Percentiles rank a stretch among this genome's conserved stretches.
phyloP scores from a whole-genome alignment of 1,284 basidiomycete genomes.

The Mycena sp. region DNA sequence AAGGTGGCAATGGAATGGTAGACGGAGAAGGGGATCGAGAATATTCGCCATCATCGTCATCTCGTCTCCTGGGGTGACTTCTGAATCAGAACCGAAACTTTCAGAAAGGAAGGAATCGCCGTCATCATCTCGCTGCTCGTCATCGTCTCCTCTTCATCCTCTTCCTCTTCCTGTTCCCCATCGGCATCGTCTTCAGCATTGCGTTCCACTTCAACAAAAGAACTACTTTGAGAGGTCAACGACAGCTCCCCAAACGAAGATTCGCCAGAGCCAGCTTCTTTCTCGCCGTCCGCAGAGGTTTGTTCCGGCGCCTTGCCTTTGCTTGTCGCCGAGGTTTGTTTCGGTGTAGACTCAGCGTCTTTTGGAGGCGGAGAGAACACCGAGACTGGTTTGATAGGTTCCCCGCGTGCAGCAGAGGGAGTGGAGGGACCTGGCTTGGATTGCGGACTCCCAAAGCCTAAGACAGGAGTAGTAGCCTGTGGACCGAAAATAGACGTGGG shows the following conservation, averaged over 20 bases:
- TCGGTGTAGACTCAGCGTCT: slow-evolving; percentile 4
- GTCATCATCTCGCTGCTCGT: slow-evolving; percentile 43
- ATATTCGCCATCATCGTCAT: slow-evolving; percentile 41
- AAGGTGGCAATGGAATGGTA: slow-evolving; percentile 46
- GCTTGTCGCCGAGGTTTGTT: not conserved
- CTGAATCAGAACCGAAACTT: slow-evolving; percentile 33
- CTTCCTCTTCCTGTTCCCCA: slow-evolving; percentile 31
- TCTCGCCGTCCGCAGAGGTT: slow-evolving; percentile 19
- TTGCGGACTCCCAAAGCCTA: not conserved
- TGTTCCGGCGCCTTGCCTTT: slow-evolving; percentile 3
- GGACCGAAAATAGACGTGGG: slow-evolving; percentile 7
- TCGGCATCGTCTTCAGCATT: slow-evolving; percentile 15
- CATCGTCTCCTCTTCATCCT: slow-evolving; percentile 37
- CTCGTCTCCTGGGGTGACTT: slow-evolving; percentile 39
- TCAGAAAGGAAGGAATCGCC: slow-evolving; percentile 41
- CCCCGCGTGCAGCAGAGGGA: slow-evolving; percentile 9
- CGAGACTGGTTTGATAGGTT: slow-evolving; percentile 21
- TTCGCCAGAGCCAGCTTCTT: slow-evolving; percentile 30
- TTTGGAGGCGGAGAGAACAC: slow-evolving; percentile 29
- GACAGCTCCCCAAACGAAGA: slow-evolving; percentile 43
- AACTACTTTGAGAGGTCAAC: slow-evolving; percentile 43
- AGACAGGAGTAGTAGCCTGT: too few relatives aligned
- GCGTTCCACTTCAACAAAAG: slow-evolving; percentile 48
- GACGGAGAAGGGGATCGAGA: slow-evolving; percentile 36
- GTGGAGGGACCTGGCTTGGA: slow-evolving; percentile 2